Evolutionary conservation across 306 rosid species (phyloP), one percentile per base, ranked within the genome.

Genomic region (Sicyos baderoa): DNA sequence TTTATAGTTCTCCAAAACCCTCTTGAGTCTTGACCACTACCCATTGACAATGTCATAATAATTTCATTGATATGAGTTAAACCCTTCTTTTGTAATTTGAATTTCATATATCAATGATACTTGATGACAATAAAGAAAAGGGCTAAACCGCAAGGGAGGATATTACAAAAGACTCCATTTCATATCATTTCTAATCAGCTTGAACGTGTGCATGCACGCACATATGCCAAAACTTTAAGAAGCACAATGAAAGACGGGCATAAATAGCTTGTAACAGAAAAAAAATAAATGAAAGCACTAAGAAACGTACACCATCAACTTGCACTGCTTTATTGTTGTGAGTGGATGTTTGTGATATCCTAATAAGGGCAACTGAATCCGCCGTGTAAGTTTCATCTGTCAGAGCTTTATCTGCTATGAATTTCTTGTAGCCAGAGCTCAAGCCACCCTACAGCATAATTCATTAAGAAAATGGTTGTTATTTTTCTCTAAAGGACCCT

Each of bases 291-390:
- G 57, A 72, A 71, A 55, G 19, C 61, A 29, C 3, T 32, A 50
- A 50, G 72, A 58, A 40, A 74, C 97, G 55, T 90, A 94, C 99
- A 78, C 95, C 82, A 70, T 88, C 91, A 78, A 94, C 97, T 94
- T 94, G 99, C 76, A 84, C 73, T 14, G 85, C 85, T 82, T 90
- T 94, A 76, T 84, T 88, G 76, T 94, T 94, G 75, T 94, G 97
- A 76, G 63, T 53, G 14, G 97, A 85, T 50, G 86, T 88, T 80
- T 91, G 95, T 47, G 97, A 94, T 74, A 90, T 79, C 82, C 82
- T 82, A 70, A 90, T 78, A 64, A 94, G 88, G 57, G 97, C 97
- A 73, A 90, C 72, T 67, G 79, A 68, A 58, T 94, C 99, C 25
- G 77, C 75, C 12, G 88, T 71, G 78, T 88, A 90, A 53, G 92